Base-by-base conservation (phyloP, 495 filamentous ascomycete species). In the Lophium mytilinum region DNA sequence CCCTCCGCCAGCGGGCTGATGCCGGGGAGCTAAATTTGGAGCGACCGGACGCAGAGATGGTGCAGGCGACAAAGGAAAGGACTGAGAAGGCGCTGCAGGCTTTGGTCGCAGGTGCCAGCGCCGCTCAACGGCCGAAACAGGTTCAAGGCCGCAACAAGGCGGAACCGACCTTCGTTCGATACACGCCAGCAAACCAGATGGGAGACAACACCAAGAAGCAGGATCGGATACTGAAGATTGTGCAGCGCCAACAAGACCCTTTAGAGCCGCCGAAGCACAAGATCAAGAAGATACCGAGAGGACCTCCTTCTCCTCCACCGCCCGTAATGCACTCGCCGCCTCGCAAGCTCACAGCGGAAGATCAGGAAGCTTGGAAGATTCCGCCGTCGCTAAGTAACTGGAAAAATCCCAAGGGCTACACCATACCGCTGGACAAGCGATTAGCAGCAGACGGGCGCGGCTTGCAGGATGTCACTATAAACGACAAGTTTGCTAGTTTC, bases 321-420 rank as follows among this genome's bases (percentile, higher is more conserved):
- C 94, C 93, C 4, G 80, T 99, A 41, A 89, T 99, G 83, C 94
- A 96, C 64, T 95, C 89, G 4, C 93, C 93, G 17, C 91, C 93
- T 1, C 76, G 93, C 57, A 97, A 97, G 70, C 79, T 98, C 21
- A 97, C 94, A 0, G 93, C 93, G 10, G 92, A 92, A 69, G 93
- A 99, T 63, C 94, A 97, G 72, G 93, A 96, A 71, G 87, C 86
- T 12, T 98, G 93, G 93, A 89, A 84, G 58, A 95, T 98, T 36
- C 90, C 93, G 0, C 92, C 93, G 0, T 86, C 94, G 0, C 86
- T 99, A 2, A 94, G 88, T 14, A 95, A 96, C 69, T 99, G 93
- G 93, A 99, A 99, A 80, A 99, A 99, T 66, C 88, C 92, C 0
- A 96, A 96, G 73, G 93, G 93, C 66, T 99, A 96, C 64, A 99